phyloP scores from a whole-genome alignment of 345 rosid genomes.

The Zanthoxylum bungeanum region DNA sequence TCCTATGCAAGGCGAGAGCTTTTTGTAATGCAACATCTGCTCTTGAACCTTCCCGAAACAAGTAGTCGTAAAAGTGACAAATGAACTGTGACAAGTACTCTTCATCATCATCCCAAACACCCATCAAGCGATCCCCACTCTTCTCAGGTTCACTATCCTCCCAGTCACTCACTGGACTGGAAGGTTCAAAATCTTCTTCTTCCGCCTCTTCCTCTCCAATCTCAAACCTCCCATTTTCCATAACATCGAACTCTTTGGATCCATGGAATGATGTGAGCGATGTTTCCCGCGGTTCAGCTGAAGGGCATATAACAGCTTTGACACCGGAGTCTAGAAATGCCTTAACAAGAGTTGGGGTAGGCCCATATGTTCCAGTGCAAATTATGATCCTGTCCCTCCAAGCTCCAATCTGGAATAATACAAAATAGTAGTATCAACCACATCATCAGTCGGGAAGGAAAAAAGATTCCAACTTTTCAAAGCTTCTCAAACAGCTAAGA shows the following conservation, averaged over 20 bases:
- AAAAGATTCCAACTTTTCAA: not conserved
- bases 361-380: slow-evolving; percentile 84
- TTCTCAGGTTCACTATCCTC: slow-evolving; percentile 84
- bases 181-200: slow-evolving; percentile 60
- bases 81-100: slow-evolving; percentile 71
- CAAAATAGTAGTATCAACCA: slow-evolving; percentile 10
- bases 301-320: slow-evolving; percentile 75
- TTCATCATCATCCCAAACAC: slow-evolving; percentile 77
- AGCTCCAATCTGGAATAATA: slow-evolving; percentile 68
- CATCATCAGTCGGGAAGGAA: not conserved
- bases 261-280: slow-evolving; percentile 46
- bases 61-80: slow-evolving; percentile 57
- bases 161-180: slow-evolving; percentile 86
- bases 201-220: slow-evolving; percentile 90
- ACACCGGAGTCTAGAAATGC: slow-evolving; percentile 87
- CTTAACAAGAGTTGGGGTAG: slow-evolving; percentile 51
- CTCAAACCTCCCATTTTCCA: slow-evolving; percentile 82
- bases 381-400: slow-evolving; percentile 96
- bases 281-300: slow-evolving; percentile 63
- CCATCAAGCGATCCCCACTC: slow-evolving; percentile 24
- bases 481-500: not conserved
- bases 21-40: slow-evolving; percentile 68
- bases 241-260: slow-evolving; percentile 40
- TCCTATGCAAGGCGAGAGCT: slow-evolving; percentile 67
- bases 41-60: slow-evolving; percentile 67